Evolutionary conservation across 139 green algal genomes (phyloP), one percentile per base, ranked within the genome.

Genomic region (Chlamydomonas urium): DNA sequence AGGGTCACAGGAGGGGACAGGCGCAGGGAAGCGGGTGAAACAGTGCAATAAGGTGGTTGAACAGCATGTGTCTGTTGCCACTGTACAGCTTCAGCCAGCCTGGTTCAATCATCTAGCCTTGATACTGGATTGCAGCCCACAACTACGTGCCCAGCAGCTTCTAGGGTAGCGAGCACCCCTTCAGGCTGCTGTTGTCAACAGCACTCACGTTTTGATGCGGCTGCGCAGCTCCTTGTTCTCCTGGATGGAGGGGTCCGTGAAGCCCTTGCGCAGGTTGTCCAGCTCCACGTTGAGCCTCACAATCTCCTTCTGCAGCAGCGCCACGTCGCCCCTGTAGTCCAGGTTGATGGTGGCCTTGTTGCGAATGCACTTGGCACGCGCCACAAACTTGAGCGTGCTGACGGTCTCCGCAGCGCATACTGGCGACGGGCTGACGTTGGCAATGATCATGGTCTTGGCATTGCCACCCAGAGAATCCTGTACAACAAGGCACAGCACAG

Each of bases 401-500:
- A 95, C 75, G 17, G 93, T 97, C 83, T 98, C 93, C 75, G 88
- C 66, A 60, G 71, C 32, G 67, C 56, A 86, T 4, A 83, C 70
- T 77, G 63, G 35, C 2, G 84, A 79, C 4, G 93, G 90, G 56
- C 77, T 89, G 48, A 98, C 85, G 65, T 93, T 94, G 53, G 93
- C 93, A 28, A 98, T 89, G 77, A 98, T 94, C 14, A 90, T 81
- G 1, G 94, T 97, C 79, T 97, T 98, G 33, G 93, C 86, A 66
- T 98, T 98, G 61, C 94, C 94, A 10, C 93, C 93, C 29, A 98
- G 79, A 0, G 87, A 94, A 34, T 97, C 92, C 88, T 97, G 78
- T 0, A 73, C 23, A 50, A 24, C 42, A 50, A 50, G 10, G 42
- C 42, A 50, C 14, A 24, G 8, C 10, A 24, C 42, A 50, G 42